phyloP scores from a whole-genome alignment of 1,284 basidiomycete species.

The Cutaneotrichosporon sp. region DNA sequence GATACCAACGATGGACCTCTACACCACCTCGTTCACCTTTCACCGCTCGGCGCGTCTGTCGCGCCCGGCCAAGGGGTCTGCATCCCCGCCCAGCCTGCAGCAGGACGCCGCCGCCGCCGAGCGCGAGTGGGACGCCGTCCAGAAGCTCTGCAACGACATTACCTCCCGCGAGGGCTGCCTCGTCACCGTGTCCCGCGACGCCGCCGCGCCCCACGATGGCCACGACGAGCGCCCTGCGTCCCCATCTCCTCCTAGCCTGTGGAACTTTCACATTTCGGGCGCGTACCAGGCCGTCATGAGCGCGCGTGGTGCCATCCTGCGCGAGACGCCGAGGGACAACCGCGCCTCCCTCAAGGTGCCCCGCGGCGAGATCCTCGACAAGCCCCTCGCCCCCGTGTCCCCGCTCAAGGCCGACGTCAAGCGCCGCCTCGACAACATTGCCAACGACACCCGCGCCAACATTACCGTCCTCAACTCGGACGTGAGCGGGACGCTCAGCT shows the following conservation, averaged over 20 bases:
- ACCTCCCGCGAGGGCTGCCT: conserved; percentile 78
- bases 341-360: conserved; percentile 84
- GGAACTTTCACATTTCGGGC: conserved; percentile 90
- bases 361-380: conserved; percentile 88
- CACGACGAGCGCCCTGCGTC: conserved; percentile 5
- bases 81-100: conserved; percentile 32
- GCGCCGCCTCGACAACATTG: conserved; percentile 86
- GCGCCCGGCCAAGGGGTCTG: conserved; percentile 23
- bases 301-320: conserved; percentile 81
- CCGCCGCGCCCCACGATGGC: conserved; percentile 9
- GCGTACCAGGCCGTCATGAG: conserved; percentile 90
- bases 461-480: conserved; percentile 69
- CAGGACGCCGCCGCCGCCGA: conserved; percentile 34
- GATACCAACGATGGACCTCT: conserved; percentile 71
- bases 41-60: conserved; percentile 19
- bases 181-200: conserved; percentile 70
- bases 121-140: conserved; percentile 65
- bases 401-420: conserved; percentile 84
- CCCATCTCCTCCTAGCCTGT: conserved; percentile 44
- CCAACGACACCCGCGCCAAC: conserved; percentile 79
- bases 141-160: conserved; percentile 76
- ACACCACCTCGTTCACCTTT: conserved; percentile 71
- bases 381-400: conserved; percentile 66
- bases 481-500: conserved; percentile 22
- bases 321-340: conserved; percentile 85